A percentile compares a stretch with the other conserved stretches of the same genome.
phyloP scores from a whole-genome alignment of 768 basidiomycete genomes.

The Suillus sp. region DNA sequence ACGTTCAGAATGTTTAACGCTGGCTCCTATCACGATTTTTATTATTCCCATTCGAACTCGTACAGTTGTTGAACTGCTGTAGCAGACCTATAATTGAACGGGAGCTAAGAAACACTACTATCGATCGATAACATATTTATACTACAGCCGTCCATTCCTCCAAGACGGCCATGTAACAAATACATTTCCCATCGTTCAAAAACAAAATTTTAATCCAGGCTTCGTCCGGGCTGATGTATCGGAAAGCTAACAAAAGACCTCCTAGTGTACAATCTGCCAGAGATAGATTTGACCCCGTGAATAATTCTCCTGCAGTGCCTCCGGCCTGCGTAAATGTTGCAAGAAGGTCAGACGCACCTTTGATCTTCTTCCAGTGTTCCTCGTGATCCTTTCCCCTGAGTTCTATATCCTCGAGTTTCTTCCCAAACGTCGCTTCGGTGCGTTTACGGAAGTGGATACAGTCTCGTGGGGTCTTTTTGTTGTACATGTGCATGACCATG shows the following conservation, averaged over 20 bases:
- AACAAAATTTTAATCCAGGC: constrained; percentile 25
- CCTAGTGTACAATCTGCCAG: constrained; percentile 33
- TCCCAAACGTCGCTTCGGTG: constrained; percentile 19
- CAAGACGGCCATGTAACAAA: constrained; percentile 22
- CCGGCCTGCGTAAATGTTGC: constrained; percentile 10
- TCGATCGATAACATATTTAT: not conserved
- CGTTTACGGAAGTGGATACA: constrained; percentile 22
- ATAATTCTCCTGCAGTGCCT: constrained; percentile 16
- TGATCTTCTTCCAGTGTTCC: constrained; percentile 25
- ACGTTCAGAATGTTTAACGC: not conserved
- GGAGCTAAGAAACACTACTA: not conserved
- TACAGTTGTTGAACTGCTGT: not conserved
- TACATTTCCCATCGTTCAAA: constrained; percentile 35
- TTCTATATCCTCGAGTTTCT: constrained; percentile 16
- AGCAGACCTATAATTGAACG: not conserved
- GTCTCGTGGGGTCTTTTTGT: constrained; percentile 23
- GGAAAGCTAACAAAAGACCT: constrained; percentile 26
- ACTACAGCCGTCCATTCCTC: constrained; percentile 21
- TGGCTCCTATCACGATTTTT: not conserved
- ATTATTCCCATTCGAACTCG: not conserved
- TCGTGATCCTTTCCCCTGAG: constrained; percentile 25
- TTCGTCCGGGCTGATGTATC: constrained; percentile 29
- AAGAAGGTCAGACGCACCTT: constrained; percentile 19
- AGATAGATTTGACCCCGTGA: constrained; percentile 24
- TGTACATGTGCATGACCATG: constrained; percentile 24